phyloP scores from a whole-genome alignment of 768 basidiomycete genomes.

The Tylopilus plumbeoviolaceoides region DNA sequence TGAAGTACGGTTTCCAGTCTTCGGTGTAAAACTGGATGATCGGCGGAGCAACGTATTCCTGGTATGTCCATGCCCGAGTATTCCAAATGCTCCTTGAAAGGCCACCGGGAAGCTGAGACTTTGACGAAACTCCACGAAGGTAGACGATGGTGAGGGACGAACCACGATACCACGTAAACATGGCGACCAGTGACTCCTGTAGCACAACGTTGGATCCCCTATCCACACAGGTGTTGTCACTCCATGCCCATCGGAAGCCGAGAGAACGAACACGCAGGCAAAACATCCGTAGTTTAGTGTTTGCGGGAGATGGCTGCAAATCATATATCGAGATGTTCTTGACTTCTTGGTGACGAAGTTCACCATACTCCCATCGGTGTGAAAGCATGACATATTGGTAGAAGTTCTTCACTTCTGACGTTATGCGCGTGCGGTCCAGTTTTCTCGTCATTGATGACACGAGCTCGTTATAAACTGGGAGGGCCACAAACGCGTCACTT shows the following conservation, averaged over 20 bases:
- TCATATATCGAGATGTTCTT: not conserved
- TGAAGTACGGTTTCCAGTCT: constrained; percentile 12
- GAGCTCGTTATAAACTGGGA: not conserved
- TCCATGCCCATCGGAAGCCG: not conserved
- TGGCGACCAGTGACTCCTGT: not conserved
- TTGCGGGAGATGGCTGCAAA: not conserved
- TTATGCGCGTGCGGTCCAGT: not conserved
- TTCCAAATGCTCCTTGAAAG: constrained; percentile 11
- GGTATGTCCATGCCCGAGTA: constrained; percentile 10
- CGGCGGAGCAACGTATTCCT: constrained; percentile 6
- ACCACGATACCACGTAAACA: not conserved
- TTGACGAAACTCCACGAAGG: not conserved
- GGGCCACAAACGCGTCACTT: not conserved
- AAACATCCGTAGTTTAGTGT: not conserved
- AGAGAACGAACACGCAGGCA: not conserved
- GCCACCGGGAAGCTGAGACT: not conserved
- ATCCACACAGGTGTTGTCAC: not conserved
- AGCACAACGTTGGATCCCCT: not conserved
- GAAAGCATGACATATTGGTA: not conserved
- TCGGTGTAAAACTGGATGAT: constrained; percentile 7
- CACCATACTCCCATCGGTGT: not conserved
- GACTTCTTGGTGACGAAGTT: not conserved
- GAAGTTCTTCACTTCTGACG: not conserved
- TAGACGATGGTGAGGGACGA: not conserved
- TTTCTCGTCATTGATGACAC: not conserved